Evolutionary conservation across 306 rosid species (phyloP).

Genomic region (Dryas octopetala): DNA sequence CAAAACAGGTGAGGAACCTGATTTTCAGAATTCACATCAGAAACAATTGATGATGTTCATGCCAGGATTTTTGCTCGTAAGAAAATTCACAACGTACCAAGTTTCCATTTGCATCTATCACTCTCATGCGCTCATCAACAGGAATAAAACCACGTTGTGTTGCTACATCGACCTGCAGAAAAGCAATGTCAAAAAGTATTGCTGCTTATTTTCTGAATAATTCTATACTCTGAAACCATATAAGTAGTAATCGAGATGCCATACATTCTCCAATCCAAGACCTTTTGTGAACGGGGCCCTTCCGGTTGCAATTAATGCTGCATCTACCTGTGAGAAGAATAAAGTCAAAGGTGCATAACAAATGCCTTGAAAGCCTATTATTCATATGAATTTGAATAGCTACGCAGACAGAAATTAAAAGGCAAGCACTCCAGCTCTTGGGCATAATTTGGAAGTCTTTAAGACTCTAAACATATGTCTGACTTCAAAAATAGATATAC

Average conservation of each 20-base stretch:
- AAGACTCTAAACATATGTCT: background rate
- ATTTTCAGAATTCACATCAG: conserved; percentile 34
- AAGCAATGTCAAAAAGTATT: conserved; percentile 17
- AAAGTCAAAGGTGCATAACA: conserved; percentile 18
- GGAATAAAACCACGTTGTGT: conserved; percentile 93
- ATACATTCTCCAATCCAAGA: conserved; percentile 94
- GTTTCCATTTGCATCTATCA: conserved; percentile 75
- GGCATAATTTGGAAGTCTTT: background rate
- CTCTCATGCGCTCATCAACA: conserved; percentile 89
- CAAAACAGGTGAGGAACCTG: conserved; percentile 90
- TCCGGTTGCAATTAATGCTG: conserved; percentile 97
- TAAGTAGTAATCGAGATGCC: conserved; percentile 24
- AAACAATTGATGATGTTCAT: conserved; percentile 16
- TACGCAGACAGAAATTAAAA: conserved; percentile 2
- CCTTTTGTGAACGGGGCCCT: conserved; percentile 93
- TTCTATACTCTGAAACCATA: conserved; percentile 1
- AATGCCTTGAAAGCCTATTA: conserved; percentile 14
- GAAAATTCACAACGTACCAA: conserved; percentile 51
- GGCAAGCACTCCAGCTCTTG: background rate
- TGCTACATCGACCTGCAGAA: conserved; percentile 69
- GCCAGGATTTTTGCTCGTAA: conserved; percentile 16
- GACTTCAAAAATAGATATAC: background rate
- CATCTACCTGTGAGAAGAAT: conserved; percentile 72
- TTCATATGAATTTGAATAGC: conserved; percentile 12
- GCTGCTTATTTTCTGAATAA: conserved; percentile 12